Base-by-base conservation (phyloP, 2,329 filamentous ascomycete genomes). In the Pseudocercospora macadamiae region DNA sequence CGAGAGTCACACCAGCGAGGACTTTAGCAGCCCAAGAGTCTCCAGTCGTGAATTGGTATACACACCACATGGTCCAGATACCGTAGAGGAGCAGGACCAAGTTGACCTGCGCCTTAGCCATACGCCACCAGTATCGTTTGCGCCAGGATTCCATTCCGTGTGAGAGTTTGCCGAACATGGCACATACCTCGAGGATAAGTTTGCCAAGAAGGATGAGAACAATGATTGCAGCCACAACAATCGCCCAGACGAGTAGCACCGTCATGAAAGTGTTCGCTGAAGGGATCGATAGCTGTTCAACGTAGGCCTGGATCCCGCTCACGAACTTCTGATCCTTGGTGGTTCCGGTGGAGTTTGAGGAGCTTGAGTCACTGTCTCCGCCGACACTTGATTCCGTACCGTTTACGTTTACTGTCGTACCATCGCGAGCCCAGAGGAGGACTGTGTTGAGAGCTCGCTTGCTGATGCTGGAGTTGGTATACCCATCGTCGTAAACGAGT, bases 191-290 rank as follows among this genome's bases (percentile, higher is more conserved):
- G 51, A 99, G 84, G 52, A 97, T 86, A 58, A 96, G 86, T 80
- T 97, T 99, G 76, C 96, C 83, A 4, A 97, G 83, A 25, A 97
- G 81, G 65, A 97, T 93, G 23, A 90, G 86, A 21, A 96, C 89
- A 42, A 90, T 88, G 64, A 97, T 93, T 30, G 85, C 84, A 3
- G 87, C 93, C 64, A 97, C 85, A 53, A 96, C 82, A 64, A 96
- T 95, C 62, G 91, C 90, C 61, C 96, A 93, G 60, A 97, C 80
- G 52, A 97, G 80, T 1, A 97, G 83, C 3, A 96, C 87, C 0
- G 91, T 97, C 93, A 99, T 96, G 79, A 97, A 97, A 1, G 91
- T 92, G 77, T 97, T 96, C 49, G 90, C 87, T 66, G 89, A 85
- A 16, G 95, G 95, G 54, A 97, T 92, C 42, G 85, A 86, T 57